Base-by-base conservation (phyloP, 768 basidiomycete genomes). In the Leucocoprinus birnbaumii region DNA sequence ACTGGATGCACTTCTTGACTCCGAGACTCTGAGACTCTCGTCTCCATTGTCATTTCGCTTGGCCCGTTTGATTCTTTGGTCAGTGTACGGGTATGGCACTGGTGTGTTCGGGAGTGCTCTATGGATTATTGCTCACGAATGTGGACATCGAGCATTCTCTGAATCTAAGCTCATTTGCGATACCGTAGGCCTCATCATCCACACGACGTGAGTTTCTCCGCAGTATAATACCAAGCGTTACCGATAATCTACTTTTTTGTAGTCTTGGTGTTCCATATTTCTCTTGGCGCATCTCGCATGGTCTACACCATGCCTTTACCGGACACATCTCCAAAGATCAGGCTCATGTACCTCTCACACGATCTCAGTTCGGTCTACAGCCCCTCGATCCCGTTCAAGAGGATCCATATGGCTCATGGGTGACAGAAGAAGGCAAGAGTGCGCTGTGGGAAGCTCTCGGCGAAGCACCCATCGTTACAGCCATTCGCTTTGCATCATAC, bases 121-220 rank as follows among this genome's bases (percentile, higher is more conserved):
- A 49, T 98, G 96, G 96, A 87, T 94, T 60, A 76, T 96, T 56
- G 94, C 87, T 44, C 94, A 96, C 66, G 94, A 98, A 72, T 94
- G 92, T 63, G 96, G 96, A 26, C 96, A 99, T 70, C 94, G 95
- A 69, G 90, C 91, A 0, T 99, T 93, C 78, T 98, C 94, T 1
- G 86, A 94, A 61, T 94, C 87, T 49, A 96, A 95, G 76, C 67
- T 76, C 27, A 79, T 97, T 71, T 98, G 98, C 78, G 91, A 98
- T 78, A 72, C 83, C 42, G 90, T 94, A 54, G 96, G 96, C 10
- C 95, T 90, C 88, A 66, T 96, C 57, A 78, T 98, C 26, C 96
- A 98, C 71, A 96, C 94, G 42, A 82, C 80, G 91, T 92, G 40
- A 44, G 51, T 34, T 58, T 62, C 11, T 48, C 40, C 27, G 34